Evolutionary conservation across 202 grass and related monocot genomes (phyloP).

Genomic region (Bolboschoenoplectus hybrid): DNA sequence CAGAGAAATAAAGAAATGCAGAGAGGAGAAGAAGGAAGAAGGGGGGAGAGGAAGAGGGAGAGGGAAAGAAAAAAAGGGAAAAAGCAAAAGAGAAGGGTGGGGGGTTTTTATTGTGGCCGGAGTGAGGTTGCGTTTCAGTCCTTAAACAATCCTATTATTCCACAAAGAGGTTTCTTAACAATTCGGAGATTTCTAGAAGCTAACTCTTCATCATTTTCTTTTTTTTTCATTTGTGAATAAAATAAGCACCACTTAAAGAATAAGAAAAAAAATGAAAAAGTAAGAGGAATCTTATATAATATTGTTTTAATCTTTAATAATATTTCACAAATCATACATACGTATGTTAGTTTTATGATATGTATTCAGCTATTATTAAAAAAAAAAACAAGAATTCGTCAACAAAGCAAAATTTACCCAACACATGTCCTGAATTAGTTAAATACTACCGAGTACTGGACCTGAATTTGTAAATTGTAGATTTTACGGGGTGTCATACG

Average conservation of each 20-base stretch:
- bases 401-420: too few species aligned
- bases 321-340: too few species aligned
- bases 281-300: too few species aligned
- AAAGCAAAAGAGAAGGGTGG: constrained; percentile 3
- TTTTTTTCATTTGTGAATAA: too few species aligned
- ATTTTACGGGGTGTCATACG: background rate
- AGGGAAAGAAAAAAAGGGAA: constrained; percentile 38
- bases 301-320: too few species aligned
- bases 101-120: constrained; percentile 45
- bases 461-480: background rate
- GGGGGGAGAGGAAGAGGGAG: constrained; percentile 13
- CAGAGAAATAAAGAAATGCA: constrained; percentile 29
- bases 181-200: background rate
- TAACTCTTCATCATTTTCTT: background rate
- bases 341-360: too few species aligned
- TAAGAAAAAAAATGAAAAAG: too few species aligned
- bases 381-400: too few species aligned
- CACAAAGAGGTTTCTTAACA: too few species aligned
- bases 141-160: background rate
- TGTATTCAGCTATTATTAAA: too few species aligned
- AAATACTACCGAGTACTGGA: background rate
- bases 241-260: too few species aligned
- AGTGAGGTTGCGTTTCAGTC: constrained; percentile 4
- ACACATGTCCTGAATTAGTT: too few species aligned
- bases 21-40: constrained; percentile 33